Base-by-base conservation (phyloP, 768 basidiomycete genomes). In the Clavaria fumosa region DNA sequence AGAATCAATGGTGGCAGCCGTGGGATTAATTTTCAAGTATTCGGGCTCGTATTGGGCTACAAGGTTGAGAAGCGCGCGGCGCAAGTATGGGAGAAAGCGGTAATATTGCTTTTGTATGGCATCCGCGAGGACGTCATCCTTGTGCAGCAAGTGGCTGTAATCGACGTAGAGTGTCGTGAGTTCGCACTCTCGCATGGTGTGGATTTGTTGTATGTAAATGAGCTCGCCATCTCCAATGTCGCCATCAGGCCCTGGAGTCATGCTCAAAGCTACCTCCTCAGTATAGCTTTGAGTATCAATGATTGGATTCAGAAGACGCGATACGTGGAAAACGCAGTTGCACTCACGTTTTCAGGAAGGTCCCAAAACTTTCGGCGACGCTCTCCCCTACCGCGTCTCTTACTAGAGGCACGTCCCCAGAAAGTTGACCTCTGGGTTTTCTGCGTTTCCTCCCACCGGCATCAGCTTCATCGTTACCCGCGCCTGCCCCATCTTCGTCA, bases 91-190 rank as follows among this genome's bases (percentile, higher is more conserved):
- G 1, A 97, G 63, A 59, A 97, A 97, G 50, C 95, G 78, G 54
- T 97, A 97, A 54, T 99, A 97, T 53, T 95, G 88, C 43, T 76
- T 82, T 46, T 83, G 78, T 42, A 99, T 86, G 2, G 93, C 93
- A 45, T 84, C 75, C 0, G 93, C 91, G 14, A 97, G 78, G 4
- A 90, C 79, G 45, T 95, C 90, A 53, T 97, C 91, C 38, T 77
- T 71, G 52, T 81, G 75, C 19, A 95, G 70, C 23, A 97, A 68
- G 54, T 99, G 90, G 7, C 75, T 72, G 43, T 81, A 97, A 62
- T 97, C 91, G 57, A 99, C 80, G 52, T 96, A 99, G 52, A 99
- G 78, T 0, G 93, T 97, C 6, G 88, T 86, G 37, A 95, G 67
- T 52, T 90, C 82, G 54, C 84, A 90, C 54, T 91, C 85, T 44